Evolutionary conservation across 2,329 filamentous ascomycete genomes (phyloP).

Genomic region (Verticillium nonalfalfae): DNA sequence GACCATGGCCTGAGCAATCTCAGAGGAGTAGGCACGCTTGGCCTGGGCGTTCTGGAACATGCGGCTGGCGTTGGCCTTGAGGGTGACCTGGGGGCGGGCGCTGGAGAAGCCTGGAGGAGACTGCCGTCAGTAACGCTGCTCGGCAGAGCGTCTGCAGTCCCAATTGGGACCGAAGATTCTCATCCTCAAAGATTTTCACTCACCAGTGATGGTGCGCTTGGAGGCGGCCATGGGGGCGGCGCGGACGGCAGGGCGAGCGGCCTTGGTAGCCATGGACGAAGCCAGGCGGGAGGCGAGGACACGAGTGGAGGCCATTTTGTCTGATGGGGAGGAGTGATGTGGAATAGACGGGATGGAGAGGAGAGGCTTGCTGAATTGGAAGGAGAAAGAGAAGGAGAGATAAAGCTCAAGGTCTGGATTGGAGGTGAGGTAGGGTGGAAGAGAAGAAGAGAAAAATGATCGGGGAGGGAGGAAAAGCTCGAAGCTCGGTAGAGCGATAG

Average conservation of each 20-base stretch:
- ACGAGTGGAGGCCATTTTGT: constrained; percentile 75
- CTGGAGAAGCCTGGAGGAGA: constrained; percentile 43
- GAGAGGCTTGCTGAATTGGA: constrained; percentile 12
- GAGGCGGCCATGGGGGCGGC: constrained; percentile 48
- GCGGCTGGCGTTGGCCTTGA: constrained; percentile 60
- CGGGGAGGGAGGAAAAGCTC: constrained; percentile 25
- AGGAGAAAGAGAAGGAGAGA: constrained; percentile 12
- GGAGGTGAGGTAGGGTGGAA: constrained; percentile 23
- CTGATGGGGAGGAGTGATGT: constrained; percentile 35
- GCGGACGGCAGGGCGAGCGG: constrained; percentile 69
- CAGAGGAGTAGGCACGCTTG: constrained; percentile 76
- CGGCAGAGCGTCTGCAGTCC: neutral
- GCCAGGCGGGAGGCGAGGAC: constrained; percentile 73
- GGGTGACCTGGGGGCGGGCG: constrained; percentile 62
- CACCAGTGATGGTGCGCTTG: constrained; percentile 74
- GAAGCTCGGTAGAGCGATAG: constrained; percentile 12
- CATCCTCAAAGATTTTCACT: constrained; percentile 25
- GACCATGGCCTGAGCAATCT: constrained; percentile 83
- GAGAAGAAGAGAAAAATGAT: constrained; percentile 30
- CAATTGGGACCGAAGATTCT: neutral
- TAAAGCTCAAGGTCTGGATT: constrained; percentile 9
- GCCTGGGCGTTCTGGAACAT: constrained; percentile 52
- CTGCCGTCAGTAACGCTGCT: constrained; percentile 23
- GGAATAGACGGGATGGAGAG: constrained; percentile 19
- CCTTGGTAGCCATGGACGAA: constrained; percentile 70